Conservation (phyloP, 1,284 basidiomycete species). For the Ganoderma sinense region DNA sequence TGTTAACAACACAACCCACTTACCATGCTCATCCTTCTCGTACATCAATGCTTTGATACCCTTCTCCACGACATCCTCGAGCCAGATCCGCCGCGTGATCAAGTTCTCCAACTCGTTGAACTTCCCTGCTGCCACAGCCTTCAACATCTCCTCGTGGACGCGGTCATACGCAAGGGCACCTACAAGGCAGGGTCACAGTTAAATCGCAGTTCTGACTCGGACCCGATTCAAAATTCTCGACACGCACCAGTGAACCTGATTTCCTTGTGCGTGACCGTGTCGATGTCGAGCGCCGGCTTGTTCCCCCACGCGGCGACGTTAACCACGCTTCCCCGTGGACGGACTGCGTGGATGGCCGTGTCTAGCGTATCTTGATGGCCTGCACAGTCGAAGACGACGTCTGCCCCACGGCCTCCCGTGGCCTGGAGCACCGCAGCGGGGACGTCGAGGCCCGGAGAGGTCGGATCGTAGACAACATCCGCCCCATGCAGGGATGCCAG, state of each 20-base stretch:
- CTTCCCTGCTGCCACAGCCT: conserved; percentile 37
- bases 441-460: conserved; percentile 26
- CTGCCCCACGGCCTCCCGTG: conserved; percentile 38
- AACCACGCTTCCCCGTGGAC: conserved; percentile 38
- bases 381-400: conserved; percentile 44
- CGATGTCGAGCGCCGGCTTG: conserved; percentile 37
- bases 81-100: conserved; percentile 39
- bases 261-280: conserved; percentile 39
- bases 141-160: conserved; percentile 38
- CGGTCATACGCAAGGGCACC: conserved; percentile 27
- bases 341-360: conserved; percentile 36
- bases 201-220: neutral
- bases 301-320: conserved; percentile 42
- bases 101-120: conserved; percentile 37
- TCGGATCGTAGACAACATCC: conserved; percentile 37
- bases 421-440: conserved; percentile 29
- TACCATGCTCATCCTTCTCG: conserved; percentile 43
- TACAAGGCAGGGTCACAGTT: neutral
- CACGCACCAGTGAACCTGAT: conserved; percentile 34
- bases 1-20: neutral
- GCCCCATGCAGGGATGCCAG: conserved; percentile 37
- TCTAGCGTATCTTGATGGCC: conserved; percentile 39
- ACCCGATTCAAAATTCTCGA: neutral
- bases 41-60: conserved; percentile 41
- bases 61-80: conserved; percentile 43